These are phyloP conservation scores for Venturia carpophila DNA, from an alignment of 2,329 filamentous ascomycete genomes.

Conservation along the genomic window DNA sequence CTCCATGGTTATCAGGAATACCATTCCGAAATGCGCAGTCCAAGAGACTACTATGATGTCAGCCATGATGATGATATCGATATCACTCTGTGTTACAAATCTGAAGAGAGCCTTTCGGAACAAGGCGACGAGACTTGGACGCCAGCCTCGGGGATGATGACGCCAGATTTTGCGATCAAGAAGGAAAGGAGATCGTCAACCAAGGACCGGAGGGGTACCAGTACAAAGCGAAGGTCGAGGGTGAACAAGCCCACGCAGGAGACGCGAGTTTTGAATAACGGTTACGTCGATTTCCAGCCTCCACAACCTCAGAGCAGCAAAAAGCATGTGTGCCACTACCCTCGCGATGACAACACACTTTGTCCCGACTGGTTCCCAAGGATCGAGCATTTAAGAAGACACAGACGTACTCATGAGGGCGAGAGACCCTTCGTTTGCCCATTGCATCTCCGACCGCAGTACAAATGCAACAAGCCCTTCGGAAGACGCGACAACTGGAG, in stretches of 20 bases:
- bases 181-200: not conserved
- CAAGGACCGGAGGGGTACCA: not conserved
- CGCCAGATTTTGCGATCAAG: not conserved
- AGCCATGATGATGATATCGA: not conserved
- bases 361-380: conserved; percentile 24
- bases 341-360: not conserved
- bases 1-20: not conserved
- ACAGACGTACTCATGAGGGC: conserved; percentile 25
- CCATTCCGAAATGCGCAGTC: not conserved
- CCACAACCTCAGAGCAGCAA: conserved; percentile 16
- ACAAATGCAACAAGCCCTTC: conserved; percentile 26
- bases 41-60: not conserved
- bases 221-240: conserved; percentile 8
- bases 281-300: not conserved
- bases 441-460: conserved; percentile 12
- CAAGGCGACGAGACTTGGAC: conserved; percentile 10
- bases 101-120: conserved; percentile 8
- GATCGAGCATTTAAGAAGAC: conserved; percentile 29
- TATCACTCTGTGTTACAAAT: not conserved
- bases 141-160: not conserved
- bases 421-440: conserved; percentile 24
- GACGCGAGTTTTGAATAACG: not conserved
- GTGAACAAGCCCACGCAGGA: not conserved
- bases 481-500: conserved; percentile 30
- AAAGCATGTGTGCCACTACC: conserved; percentile 20